Base-by-base conservation (phyloP, 1,284 basidiomycete species). In the Filobasidium uniguttulatum region DNA sequence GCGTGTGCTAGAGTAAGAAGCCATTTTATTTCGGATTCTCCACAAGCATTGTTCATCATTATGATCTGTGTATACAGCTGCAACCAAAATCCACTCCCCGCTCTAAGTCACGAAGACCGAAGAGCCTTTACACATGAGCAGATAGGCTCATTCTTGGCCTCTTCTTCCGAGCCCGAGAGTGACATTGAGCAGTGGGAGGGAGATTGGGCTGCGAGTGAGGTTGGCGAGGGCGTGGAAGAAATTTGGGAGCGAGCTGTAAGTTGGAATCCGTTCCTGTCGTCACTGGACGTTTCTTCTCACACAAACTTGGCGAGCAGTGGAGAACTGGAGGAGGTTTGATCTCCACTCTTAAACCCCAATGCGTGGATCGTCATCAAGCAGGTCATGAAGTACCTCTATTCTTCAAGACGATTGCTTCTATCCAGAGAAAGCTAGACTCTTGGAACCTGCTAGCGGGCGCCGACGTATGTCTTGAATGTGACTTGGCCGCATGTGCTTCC, bases 201-300 rank as follows among this genome's bases (percentile, higher is more conserved):
- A 5, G 64, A 66, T 33, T 71, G 69, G 69, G 64, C 64, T 23
- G 59, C 59, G 46, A 61, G 61, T 31, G 67, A 68, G 49, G 62
- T 65, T 10, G 69, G 69, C 8, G 69, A 71, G 51, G 63, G 68
- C 7, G 58, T 69, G 5, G 69, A 71, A 50, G 69, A 71, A 56
- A 54, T 66, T 8, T 66, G 66, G 65, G 66, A 66, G 48, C 53
- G 67, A 23, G 55, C 58, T 14, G 68, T 70, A 48, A 55, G 68
- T 62, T 9, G 4, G 14, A 10, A 3, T 17, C 10, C 6, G 19
- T 17, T 38, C n/a, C 6, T 3, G 10, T 19, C 5, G 36, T 17
- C 12, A 3, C 4, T 3, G 14, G 5, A n/a, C n/a, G 36, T 19
- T 6, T 17, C 19, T 5, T 6, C 10, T 12, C 20, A 12, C 12